These are phyloP conservation scores for Hypoxylon sp. DNA, from an alignment of 2,329 filamentous ascomycete genomes.

Conservation along the genomic window DNA sequence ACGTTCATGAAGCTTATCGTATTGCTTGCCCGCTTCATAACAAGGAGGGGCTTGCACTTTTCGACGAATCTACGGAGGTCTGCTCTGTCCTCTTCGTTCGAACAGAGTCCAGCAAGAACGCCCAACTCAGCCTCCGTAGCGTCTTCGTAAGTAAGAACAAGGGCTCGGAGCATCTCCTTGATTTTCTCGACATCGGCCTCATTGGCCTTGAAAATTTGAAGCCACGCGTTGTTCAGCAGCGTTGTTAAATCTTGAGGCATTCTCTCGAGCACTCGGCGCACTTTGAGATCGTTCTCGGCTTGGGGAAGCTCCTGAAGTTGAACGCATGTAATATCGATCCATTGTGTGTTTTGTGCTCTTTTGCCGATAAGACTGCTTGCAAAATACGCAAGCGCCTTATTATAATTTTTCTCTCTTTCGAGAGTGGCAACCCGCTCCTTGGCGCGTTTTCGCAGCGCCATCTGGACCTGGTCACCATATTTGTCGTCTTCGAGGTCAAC, in stretches of 20 bases:
- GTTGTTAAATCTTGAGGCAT: conserved; percentile 58
- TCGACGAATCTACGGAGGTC: conserved; percentile 57
- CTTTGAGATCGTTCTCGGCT: conserved; percentile 57
- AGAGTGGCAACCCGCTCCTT: conserved; percentile 56
- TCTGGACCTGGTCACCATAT: conserved; percentile 57
- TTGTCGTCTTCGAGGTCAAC: conserved; percentile 58
- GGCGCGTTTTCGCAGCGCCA: conserved; percentile 55
- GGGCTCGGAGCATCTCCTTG: conserved; percentile 59
- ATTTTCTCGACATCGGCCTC: conserved; percentile 56
- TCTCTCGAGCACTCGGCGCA: conserved; percentile 58
- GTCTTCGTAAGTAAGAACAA: conserved; percentile 60
- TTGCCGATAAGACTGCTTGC: conserved; percentile 60
- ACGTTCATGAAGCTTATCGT: conserved; percentile 54
- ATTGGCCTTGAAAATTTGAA: conserved; percentile 55
- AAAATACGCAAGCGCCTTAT: conserved; percentile 60
- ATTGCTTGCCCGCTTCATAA: conserved; percentile 45
- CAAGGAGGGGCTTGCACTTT: conserved; percentile 58
- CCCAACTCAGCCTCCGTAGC: conserved; percentile 58
- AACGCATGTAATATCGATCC: conserved; percentile 62
- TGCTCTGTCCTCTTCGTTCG: conserved; percentile 52
- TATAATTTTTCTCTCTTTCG: conserved; percentile 58
- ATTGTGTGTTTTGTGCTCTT: conserved; percentile 60
- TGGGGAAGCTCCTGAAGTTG: conserved; percentile 59
- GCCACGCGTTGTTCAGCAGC: conserved; percentile 58
- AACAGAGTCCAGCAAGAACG: conserved; percentile 56